Base-by-base conservation (phyloP, 805 yeast genomes). In the Saccharomycopsis fermentans region DNA sequence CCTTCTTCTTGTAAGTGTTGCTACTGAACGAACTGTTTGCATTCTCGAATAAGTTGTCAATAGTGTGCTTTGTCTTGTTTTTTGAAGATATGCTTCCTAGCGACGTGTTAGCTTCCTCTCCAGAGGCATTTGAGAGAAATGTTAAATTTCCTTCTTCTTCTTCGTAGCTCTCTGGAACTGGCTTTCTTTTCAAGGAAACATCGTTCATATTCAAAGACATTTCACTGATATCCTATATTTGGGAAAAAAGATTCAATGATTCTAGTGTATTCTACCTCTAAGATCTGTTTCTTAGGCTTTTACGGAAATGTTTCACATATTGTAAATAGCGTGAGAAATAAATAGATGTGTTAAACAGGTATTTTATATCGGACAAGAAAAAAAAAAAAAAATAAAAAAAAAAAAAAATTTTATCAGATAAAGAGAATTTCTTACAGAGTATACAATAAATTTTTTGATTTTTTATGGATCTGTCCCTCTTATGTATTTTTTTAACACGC, bases 1-100 rank as follows among this genome's bases (percentile, higher is more conserved):
- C 59, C 43, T 59, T 57, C 48, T 61, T 59, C 52, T 59, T 57
- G 36, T 34, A 35, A 2, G 58, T 17, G 6, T 26, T 27, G 26
- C 27, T 3, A 17, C 24, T n/a, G 11, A 39, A n/a, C 11, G 47
- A 39, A 11, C 24, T 39, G 29, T 43, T 43, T 11, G 50, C 24
- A n/a, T 21, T 43, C 26, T 43, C 50, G 17, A 43, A 43, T 43
- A 43, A 6, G n/a, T 21, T 43, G 26, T 43, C 50, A 8, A 43
- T 43, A 9, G 29, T 43, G 14, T 43, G 24, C n/a, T 24, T 43
- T 2, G 50, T 21, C 29, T 21, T 43, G 26, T 21, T 43, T 43
- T 24, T 43, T 4, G 50, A 43, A 9, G 26, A n/a, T 29, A 43
- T 6, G n/a, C 50, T 43, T 6, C 50, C 29, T 8, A 43, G 2